Evolutionary conservation across 768 basidiomycete genomes (phyloP).

Genomic region (Calocybe cyanea): DNA sequence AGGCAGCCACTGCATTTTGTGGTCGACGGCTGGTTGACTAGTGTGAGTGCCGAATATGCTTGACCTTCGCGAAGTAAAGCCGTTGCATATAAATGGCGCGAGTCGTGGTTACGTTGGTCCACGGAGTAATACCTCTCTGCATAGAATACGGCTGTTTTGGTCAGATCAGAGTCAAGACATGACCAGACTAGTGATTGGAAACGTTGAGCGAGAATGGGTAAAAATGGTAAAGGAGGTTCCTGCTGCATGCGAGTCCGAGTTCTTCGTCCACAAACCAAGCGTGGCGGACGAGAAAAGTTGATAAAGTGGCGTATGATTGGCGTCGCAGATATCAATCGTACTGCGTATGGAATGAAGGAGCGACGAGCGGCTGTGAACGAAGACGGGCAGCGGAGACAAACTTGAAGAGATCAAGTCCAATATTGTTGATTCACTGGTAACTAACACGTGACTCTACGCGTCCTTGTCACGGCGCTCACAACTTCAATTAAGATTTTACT

Average conservation of each 20-base stretch:
- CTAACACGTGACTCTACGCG: constrained; percentile 22
- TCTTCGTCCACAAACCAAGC: constrained; percentile 27
- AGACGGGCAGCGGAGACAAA: constrained; percentile 13
- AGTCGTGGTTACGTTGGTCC: constrained; percentile 70
- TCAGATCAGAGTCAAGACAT: constrained; percentile 77
- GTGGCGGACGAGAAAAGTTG: constrained; percentile 2
- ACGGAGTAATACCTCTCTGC: constrained; percentile 80
- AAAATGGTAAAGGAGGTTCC: constrained; percentile 45
- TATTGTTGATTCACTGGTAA: constrained; percentile 17
- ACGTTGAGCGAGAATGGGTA: constrained; percentile 60
- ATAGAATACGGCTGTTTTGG: constrained; percentile 81
- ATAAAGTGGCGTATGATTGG: constrained; percentile 1
- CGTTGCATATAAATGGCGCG: constrained; percentile 81
- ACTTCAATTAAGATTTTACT: neutral
- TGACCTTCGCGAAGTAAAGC: constrained; percentile 68
- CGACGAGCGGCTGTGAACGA: constrained; percentile 2
- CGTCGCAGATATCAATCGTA: constrained; percentile 6
- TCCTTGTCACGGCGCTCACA: constrained; percentile 4
- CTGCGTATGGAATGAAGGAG: constrained; percentile 9
- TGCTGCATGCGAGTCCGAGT: constrained; percentile 46
- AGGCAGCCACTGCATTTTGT: constrained; percentile 70
- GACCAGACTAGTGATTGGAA: constrained; percentile 76
- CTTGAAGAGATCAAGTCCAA: constrained; percentile 12
- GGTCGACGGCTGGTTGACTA: constrained; percentile 62
- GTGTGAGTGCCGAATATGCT: constrained; percentile 68